phyloP scores from a whole-genome alignment of 371 early-diverging fungal genomes.

The Mucor mucedo region DNA sequence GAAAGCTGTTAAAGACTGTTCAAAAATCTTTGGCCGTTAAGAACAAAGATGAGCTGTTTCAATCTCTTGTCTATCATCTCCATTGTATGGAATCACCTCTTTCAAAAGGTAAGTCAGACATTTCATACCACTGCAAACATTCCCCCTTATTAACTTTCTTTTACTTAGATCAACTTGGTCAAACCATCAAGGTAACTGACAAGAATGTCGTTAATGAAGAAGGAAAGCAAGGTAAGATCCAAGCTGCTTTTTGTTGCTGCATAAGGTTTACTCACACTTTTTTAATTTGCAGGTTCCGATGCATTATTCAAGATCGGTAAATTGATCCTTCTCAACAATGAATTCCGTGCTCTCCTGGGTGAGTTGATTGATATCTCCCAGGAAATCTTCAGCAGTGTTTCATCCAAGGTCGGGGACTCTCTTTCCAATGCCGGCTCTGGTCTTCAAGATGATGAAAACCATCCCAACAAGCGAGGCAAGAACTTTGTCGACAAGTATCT shows the following conservation, averaged over 20 bases:
- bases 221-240: slow-evolving; percentile 33
- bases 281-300: slow-evolving; percentile 31
- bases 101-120: slow-evolving; percentile 25
- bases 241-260: too few relatives aligned
- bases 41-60: slow-evolving; percentile 66
- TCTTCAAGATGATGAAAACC: slow-evolving; percentile 21
- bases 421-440: slow-evolving; percentile 31
- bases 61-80: slow-evolving; percentile 62
- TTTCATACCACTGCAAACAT: too few relatives aligned
- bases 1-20: slow-evolving; percentile 46
- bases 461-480: slow-evolving; percentile 11
- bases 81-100: slow-evolving; percentile 29
- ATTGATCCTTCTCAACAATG: slow-evolving; percentile 54
- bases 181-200: slow-evolving; percentile 2
- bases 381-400: slow-evolving; percentile 51
- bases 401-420: slow-evolving; percentile 37
- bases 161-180: slow-evolving; percentile 1
- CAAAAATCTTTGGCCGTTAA: slow-evolving; percentile 52
- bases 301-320: slow-evolving; percentile 48
- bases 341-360: slow-evolving; percentile 55
- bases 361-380: slow-evolving; percentile 57
- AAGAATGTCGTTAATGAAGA: slow-evolving; percentile 16
- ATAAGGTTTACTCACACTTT: neutral
- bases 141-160: neutral
- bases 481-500: slow-evolving; percentile 18